Percentiles rank a stretch among this genome's conserved stretches.
phyloP scores from a whole-genome alignment of 306 rosid species.

The Quercus ilex region DNA sequence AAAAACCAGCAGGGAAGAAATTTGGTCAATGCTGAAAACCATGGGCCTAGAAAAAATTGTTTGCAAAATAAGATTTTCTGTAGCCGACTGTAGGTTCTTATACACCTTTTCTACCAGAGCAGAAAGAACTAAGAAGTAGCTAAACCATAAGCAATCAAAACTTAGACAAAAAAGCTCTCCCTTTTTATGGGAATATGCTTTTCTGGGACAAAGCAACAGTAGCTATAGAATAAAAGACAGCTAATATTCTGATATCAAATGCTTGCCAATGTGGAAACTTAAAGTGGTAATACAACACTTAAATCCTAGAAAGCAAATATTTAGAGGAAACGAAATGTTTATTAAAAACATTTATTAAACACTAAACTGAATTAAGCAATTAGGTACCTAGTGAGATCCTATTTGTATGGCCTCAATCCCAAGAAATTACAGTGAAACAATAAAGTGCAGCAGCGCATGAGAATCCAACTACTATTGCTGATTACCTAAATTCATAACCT shows the following conservation, averaged over 20 bases:
- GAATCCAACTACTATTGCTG: neutral
- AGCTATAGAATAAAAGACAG: neutral
- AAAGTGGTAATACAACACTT: neutral
- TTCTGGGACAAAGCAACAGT: neutral
- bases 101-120: neutral
- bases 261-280: neutral
- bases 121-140: neutral
- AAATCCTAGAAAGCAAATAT: neutral
- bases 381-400: neutral
- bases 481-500: neutral
- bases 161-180: neutral
- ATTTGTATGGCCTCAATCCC: neutral
- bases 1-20: too few species aligned
- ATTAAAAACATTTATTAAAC: neutral
- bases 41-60: too few species aligned
- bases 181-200: neutral
- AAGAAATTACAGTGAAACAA: neutral
- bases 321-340: neutral
- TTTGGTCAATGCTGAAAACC: too few species aligned
- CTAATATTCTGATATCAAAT: too few species aligned
- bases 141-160: neutral
- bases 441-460: neutral
- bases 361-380: neutral
- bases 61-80: neutral
- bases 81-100: neutral